Evolutionary conservation across 1,284 basidiomycete genomes (phyloP), one percentile per base, ranked within the genome.

Genomic region (Peniophora sp.): DNA sequence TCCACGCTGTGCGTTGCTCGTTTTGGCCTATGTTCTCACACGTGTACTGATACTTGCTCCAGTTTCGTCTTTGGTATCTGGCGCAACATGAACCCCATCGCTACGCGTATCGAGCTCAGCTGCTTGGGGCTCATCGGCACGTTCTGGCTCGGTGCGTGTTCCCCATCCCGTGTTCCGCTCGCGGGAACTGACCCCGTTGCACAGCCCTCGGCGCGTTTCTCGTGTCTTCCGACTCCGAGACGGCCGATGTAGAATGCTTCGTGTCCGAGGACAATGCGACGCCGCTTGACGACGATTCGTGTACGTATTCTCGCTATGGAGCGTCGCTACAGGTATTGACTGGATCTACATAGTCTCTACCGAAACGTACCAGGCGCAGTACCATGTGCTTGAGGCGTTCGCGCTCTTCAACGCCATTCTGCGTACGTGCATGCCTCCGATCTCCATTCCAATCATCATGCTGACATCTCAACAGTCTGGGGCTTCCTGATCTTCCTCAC

Each of bases 221-320:
- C 48, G 76, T 76, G 42, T 81, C 81, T 43, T 88, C 88, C 23
- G 80, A 81, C 57, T 80, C 85, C 20, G 81, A 86, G 62, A 73
- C 76, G 57, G 87, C 88, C 22, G 83, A 88, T 60, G 88, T 90
- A 18, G 86, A 90, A 64, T 90, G 87, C 62, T 90, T 80, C 63
- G 72, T 81, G 32, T 78, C 83, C 47, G 74, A 74, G 47, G 64
- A 67, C 34, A 68, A 68, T 37, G 69, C 73, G 53, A 72, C 73
- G 27, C 67, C 83, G 44, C 74, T 84, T 36, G 75, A 80, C 47
- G 72, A 72, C 48, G 73, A 74, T 54, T 17, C n/a, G 15, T 88
- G 86, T 88, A 60, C 67, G 85, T 73, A 9, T 45, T 24, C 23
- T n/a, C n/a, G 20, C 56, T 34, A 27, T 47, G 46, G 47, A 20